Percentiles rank a stretch among this genome's conserved stretches.
phyloP scores from a whole-genome alignment of 2,329 filamentous ascomycete genomes.

The Aspergillus sp. region DNA sequence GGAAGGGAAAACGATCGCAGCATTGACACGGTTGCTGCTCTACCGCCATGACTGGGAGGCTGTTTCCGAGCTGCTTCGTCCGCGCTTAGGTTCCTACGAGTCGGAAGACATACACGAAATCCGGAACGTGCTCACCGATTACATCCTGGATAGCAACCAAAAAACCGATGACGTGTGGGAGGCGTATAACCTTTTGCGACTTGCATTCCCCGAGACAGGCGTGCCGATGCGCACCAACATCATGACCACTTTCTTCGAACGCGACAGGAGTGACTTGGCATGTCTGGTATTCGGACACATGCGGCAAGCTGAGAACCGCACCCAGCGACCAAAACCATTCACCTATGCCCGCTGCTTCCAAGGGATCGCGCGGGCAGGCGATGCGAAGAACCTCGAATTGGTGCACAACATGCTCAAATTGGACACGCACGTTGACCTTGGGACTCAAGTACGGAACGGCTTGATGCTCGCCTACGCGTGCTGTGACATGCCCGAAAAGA shows the following conservation, averaged over 20 bases:
- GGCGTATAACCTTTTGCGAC: slow-evolving; percentile 49
- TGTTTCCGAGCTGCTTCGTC: slow-evolving; percentile 73
- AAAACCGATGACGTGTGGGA: slow-evolving; percentile 57
- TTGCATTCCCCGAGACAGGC: slow-evolving; percentile 56
- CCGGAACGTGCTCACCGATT: slow-evolving; percentile 57
- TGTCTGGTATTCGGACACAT: slow-evolving; percentile 85
- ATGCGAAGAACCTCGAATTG: slow-evolving; percentile 59
- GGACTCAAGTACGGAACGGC: slow-evolving; percentile 69
- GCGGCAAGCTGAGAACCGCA: slow-evolving; percentile 62
- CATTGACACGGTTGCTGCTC: slow-evolving; percentile 66
- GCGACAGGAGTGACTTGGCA: slow-evolving; percentile 74
- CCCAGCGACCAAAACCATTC: slow-evolving; percentile 59
- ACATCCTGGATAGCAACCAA: slow-evolving; percentile 55
- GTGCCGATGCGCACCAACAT: slow-evolving; percentile 58
- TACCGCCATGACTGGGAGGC: slow-evolving; percentile 68
- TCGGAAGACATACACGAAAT: slow-evolving; percentile 58
- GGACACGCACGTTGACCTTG: slow-evolving; percentile 69
- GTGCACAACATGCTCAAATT: slow-evolving; percentile 93
- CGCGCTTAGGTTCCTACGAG: slow-evolving; percentile 40
- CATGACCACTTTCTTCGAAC: slow-evolving; percentile 74
- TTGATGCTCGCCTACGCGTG: slow-evolving; percentile 78
- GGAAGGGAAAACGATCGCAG: slow-evolving; percentile 64
- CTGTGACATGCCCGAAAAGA: slow-evolving; percentile 57
- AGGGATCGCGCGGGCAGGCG: slow-evolving; percentile 56
- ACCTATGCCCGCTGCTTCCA: slow-evolving; percentile 73